Evolutionary conservation across 2,329 filamentous ascomycete species (phyloP).

Genomic region (Pyrenochaeta sp.): DNA sequence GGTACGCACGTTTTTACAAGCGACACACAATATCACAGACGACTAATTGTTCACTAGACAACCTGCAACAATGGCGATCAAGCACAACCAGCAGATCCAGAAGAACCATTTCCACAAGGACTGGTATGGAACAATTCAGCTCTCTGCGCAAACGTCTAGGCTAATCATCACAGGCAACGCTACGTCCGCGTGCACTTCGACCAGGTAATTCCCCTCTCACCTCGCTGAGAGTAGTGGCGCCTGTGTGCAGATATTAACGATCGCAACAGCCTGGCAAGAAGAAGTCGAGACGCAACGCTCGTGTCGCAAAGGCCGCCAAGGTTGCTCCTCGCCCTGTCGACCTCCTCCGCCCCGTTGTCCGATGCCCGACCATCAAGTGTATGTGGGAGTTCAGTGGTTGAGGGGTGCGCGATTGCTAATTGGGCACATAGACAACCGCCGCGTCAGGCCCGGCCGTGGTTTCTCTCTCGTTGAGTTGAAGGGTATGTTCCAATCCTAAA

Average conservation of each 20-base stretch:
- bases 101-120: conserved; percentile 79
- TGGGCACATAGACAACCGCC: conserved; percentile 78
- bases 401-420: conserved; percentile 20
- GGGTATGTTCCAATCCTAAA: conserved; percentile 64
- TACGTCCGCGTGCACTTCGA: conserved; percentile 99
- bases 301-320: conserved; percentile 92
- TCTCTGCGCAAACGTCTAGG: conserved; percentile 16
- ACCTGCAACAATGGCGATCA: conserved; percentile 76
- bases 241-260: conserved; percentile 52
- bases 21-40: conserved; percentile 9
- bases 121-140: conserved; percentile 56
- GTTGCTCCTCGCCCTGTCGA: conserved; percentile 97
- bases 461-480: conserved; percentile 98
- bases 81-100: conserved; percentile 99
- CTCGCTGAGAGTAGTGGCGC: conserved; percentile 61
- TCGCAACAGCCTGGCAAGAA: conserved; percentile 86
- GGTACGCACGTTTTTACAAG: conserved; percentile 29
- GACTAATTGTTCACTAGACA: conserved; percentile 27
- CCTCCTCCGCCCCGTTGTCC: conserved; percentile 93
- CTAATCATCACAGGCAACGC: conserved; percentile 74
- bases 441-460: conserved; percentile 93
- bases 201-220: conserved; percentile 79
- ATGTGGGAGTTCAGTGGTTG: conserved; percentile 18
- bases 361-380: conserved; percentile 95
- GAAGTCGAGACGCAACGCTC: conserved; percentile 87